Evolutionary conservation across 2,329 filamentous ascomycete species (phyloP).

Genomic region (Stagonosporopsis rhizophila): DNA sequence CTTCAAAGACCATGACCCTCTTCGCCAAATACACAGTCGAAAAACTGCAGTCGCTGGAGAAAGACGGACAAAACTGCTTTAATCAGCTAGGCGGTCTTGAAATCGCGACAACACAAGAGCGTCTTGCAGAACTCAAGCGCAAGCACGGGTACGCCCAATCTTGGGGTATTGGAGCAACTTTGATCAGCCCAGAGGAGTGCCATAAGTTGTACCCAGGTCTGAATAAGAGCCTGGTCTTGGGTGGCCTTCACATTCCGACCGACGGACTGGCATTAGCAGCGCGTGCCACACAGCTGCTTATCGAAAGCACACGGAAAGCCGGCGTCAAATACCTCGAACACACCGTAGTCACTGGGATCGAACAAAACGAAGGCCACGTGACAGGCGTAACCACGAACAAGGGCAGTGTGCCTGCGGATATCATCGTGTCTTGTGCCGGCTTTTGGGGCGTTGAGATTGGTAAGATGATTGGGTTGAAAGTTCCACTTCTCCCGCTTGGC

Average conservation of each 20-base stretch:
- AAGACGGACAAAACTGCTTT: conserved; percentile 58
- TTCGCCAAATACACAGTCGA: conserved; percentile 69
- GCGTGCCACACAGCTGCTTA: conserved; percentile 67
- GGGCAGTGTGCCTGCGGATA: conserved; percentile 63
- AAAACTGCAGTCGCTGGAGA: conserved; percentile 63
- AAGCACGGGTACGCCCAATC: conserved; percentile 67
- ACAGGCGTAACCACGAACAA: conserved; percentile 63
- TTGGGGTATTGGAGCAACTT: conserved; percentile 64
- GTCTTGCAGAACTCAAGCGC: conserved; percentile 67
- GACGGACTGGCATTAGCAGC: conserved; percentile 69
- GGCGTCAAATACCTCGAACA: conserved; percentile 65
- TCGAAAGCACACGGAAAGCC: conserved; percentile 63
- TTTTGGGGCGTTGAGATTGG: conserved; percentile 73
- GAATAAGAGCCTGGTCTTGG: conserved; percentile 61
- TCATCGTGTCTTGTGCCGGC: conserved; percentile 68
- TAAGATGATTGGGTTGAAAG: conserved; percentile 64
- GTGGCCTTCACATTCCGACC: conserved; percentile 66
- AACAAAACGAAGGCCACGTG: conserved; percentile 57
- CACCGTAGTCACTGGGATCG: conserved; percentile 66
- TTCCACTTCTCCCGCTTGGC: conserved; percentile 67
- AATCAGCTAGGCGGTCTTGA: conserved; percentile 70
- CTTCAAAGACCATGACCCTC: conserved; percentile 63
- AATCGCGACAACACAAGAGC: conserved; percentile 65
- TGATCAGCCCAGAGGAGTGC: conserved; percentile 63
- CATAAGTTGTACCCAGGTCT: conserved; percentile 62